Base-by-base conservation (phyloP, 2,329 filamentous ascomycete species). In the Fusarium circinatum region DNA sequence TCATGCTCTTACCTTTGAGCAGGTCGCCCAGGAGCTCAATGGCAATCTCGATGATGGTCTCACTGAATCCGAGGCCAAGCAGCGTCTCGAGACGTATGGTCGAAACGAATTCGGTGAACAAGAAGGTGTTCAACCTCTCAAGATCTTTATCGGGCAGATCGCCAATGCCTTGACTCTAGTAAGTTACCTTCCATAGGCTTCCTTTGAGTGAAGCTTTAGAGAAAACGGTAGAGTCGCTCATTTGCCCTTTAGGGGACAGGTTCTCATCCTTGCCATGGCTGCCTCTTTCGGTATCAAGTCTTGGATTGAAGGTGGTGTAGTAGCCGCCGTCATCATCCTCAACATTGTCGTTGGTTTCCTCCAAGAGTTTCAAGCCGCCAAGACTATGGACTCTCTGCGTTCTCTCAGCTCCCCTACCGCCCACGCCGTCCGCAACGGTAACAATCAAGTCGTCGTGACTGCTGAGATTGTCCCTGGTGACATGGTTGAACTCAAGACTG, bases 121-220 rank as follows among this genome's bases (percentile, higher is more conserved):
- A 12, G 84, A 87, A 60, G 88, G 88, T 14, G 90, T 93, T 28
- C 88, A 88, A 62, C 86, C 89, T 34, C 74, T 87, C 62, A 91
- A 91, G 78, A 93, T 93, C 68, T 82, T 93, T 28, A 83, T 92
- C 55, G 85, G 87, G 38, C 91, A 93, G 78, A 84, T 93, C 60
- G 90, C 90, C 67, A 93, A 93, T 80, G 91, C 91, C 20, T 89
- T 93, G 88, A 92, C 89, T 73, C 80, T 93, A 80, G 91, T 91
- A 77, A 78, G 80, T 72, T 59, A 24, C 42, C 57, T 74, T 54
- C 24, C 32, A 26, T 41, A 22, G 39, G 57, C 61, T 51, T 62
- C 59, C 48, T 18, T 11, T 41, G n/a, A 58, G 26, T 47, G 51
- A 56, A 41, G 55, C 59, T 55, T 60, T 52, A 28, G 47, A 62